Conservation (phyloP, 228 moss, liverwort and hornwort species). For the Sphagnum fallax region DNA sequence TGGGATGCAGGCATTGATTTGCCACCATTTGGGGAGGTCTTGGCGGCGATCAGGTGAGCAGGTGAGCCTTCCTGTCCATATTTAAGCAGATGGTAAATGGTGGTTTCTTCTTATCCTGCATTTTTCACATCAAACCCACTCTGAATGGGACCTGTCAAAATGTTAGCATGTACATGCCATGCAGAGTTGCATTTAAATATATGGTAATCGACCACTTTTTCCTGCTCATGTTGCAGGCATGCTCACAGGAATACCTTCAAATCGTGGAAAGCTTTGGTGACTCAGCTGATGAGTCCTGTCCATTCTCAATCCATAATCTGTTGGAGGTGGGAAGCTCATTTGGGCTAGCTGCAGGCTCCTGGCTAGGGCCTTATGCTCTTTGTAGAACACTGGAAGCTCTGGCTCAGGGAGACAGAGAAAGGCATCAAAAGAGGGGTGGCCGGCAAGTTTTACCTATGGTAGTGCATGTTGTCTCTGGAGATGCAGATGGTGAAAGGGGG, state of each 20-base stretch:
- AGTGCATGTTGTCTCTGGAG: constrained; percentile 92
- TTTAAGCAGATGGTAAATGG: too few species aligned
- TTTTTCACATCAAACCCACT: too few species aligned
- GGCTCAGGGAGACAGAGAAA: constrained; percentile 52
- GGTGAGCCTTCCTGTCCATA: constrained; percentile 22
- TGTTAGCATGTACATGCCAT: too few species aligned
- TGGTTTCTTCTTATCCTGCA: too few species aligned
- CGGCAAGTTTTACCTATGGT: constrained; percentile 78
- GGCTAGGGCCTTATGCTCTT: constrained; percentile 95
- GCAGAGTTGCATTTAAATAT: too few species aligned
- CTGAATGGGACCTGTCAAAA: too few species aligned
- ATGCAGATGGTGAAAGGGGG: constrained; percentile 97
- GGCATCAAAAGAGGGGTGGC: constrained; percentile 37
- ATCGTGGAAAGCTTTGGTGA: constrained; percentile 93
- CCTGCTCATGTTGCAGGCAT: constrained; percentile 30
- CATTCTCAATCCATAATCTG: constrained; percentile 84
- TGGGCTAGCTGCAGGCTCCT: constrained; percentile 80
- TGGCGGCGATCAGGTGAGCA: constrained; percentile 74
- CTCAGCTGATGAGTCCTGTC: constrained; percentile 42
- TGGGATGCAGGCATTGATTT: constrained; percentile 71
- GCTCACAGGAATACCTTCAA: constrained; percentile 66
- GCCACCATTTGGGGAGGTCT: constrained; percentile 75
- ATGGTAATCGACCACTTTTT: too few species aligned
- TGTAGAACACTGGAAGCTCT: constrained; percentile 93
- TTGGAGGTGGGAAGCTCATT: constrained; percentile 68